Evolutionary conservation across 441 rosid genomes (phyloP).

Genomic region (Jatropha podagrica): DNA sequence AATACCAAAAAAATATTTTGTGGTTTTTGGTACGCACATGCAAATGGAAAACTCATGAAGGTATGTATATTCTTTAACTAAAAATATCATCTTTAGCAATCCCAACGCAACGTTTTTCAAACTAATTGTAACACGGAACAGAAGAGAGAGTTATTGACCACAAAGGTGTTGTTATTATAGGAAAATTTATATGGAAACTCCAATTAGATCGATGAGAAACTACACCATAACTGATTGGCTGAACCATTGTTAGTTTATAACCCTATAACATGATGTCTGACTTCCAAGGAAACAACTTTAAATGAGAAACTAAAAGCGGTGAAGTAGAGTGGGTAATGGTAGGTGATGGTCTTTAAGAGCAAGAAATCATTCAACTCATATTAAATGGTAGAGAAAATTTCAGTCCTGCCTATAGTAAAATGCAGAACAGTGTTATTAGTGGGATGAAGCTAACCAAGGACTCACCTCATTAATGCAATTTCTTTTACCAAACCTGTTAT

Average conservation of each 20-base stretch:
- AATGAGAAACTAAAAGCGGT: neutral
- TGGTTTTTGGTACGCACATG: too few species aligned
- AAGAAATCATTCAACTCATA: neutral
- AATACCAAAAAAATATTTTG: too few species aligned
- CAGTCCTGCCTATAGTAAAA: neutral
- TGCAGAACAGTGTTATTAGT: neutral
- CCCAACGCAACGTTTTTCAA: neutral
- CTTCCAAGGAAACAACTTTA: neutral
- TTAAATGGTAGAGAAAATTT: neutral
- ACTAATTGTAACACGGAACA: too few species aligned
- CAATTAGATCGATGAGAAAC: too few species aligned
- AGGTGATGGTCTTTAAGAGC: neutral
- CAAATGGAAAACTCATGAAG: too few species aligned
- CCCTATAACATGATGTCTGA: neutral
- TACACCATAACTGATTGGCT: too few species aligned
- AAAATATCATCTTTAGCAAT: conserved; percentile 11
- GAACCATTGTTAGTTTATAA: neutral
- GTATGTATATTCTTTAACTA: neutral
- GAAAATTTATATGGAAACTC: too few species aligned
- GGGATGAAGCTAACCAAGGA: neutral
- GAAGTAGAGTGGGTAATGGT: neutral
- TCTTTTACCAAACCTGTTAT: neutral
- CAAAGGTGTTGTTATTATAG: too few species aligned
- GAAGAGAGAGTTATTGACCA: too few species aligned
- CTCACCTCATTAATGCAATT: neutral